Evolutionary conservation across 495 filamentous ascomycete genomes (phyloP).

Genomic region (Astrothelium subdiscretum): DNA sequence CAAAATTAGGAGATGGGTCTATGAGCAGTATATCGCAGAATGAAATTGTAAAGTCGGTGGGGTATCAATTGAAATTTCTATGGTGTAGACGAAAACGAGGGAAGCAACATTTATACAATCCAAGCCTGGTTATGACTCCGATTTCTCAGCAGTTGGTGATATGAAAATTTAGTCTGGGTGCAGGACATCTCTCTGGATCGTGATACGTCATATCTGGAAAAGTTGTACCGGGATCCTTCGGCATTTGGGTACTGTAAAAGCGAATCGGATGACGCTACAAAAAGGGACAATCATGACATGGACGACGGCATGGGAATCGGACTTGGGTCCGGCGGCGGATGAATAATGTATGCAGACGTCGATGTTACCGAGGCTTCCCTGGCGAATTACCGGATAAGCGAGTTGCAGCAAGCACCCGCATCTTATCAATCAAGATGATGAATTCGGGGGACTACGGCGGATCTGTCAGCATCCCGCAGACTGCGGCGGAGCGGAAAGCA

Average conservation of each 20-base stretch:
- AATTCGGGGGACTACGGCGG: neutral
- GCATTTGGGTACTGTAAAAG: neutral
- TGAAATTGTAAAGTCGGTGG: neutral
- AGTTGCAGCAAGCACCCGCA: neutral
- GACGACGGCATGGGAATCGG: neutral
- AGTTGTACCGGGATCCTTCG: neutral
- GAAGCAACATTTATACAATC: neutral
- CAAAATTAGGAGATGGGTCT: neutral
- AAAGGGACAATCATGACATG: neutral
- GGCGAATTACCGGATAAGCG: too few relatives aligned
- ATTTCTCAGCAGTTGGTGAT: neutral
- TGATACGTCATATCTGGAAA: neutral
- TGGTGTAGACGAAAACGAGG: neutral
- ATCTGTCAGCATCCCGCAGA: neutral
- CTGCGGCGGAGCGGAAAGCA: neutral
- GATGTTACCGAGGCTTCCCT: neutral
- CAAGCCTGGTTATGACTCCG: neutral
- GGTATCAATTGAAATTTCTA: neutral
- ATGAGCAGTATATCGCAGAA: neutral
- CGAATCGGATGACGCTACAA: neutral
- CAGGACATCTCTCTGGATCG: neutral
- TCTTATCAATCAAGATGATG: neutral
- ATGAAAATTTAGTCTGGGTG: neutral
- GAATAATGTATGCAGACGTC: neutral
- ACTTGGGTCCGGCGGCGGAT: neutral